Evolutionary conservation across 768 basidiomycete genomes (phyloP).

Genomic region (Tricholoma furcatifolium): DNA sequence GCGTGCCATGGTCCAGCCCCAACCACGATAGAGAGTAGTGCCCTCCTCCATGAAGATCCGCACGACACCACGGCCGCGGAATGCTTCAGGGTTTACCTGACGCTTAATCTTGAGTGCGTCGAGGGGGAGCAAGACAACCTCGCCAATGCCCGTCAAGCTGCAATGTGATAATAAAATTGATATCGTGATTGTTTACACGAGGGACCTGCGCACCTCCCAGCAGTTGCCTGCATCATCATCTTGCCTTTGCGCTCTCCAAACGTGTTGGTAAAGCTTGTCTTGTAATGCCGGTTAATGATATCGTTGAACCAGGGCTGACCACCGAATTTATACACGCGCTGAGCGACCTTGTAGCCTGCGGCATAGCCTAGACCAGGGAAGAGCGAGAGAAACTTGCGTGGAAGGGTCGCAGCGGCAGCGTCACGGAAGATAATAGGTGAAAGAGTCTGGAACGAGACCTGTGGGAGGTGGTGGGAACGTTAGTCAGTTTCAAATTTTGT

Average conservation of each 20-base stretch:
- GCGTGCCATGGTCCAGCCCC: constrained; percentile 98
- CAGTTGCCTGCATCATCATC: constrained; percentile 92
- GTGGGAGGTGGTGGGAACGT: background rate
- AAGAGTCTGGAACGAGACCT: constrained; percentile 66
- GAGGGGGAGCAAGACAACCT: constrained; percentile 96
- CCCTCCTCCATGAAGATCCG: constrained; percentile 93
- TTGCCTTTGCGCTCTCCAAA: constrained; percentile 97
- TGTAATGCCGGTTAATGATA: constrained; percentile 79
- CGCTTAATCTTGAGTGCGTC: constrained; percentile 99
- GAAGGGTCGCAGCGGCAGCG: constrained; percentile 64
- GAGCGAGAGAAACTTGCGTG: constrained; percentile 78
- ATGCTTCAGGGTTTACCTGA: constrained; percentile 97
- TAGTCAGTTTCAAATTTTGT: background rate
- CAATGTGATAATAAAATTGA: background rate
- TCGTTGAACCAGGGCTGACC: constrained; percentile 99
- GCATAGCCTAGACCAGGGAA: constrained; percentile 99
- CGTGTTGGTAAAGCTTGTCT: constrained; percentile 71
- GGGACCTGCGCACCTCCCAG: constrained; percentile 69
- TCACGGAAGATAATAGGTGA: constrained; percentile 88
- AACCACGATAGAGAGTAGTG: constrained; percentile 89
- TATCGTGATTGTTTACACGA: too few species aligned
- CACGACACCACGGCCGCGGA: constrained; percentile 89
- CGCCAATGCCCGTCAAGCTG: constrained; percentile 83
- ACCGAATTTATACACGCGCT: constrained; percentile 96
- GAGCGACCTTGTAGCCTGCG: constrained; percentile 94